phyloP scores from a whole-genome alignment of 441 rosid genomes.

The Erodium trifolium region DNA sequence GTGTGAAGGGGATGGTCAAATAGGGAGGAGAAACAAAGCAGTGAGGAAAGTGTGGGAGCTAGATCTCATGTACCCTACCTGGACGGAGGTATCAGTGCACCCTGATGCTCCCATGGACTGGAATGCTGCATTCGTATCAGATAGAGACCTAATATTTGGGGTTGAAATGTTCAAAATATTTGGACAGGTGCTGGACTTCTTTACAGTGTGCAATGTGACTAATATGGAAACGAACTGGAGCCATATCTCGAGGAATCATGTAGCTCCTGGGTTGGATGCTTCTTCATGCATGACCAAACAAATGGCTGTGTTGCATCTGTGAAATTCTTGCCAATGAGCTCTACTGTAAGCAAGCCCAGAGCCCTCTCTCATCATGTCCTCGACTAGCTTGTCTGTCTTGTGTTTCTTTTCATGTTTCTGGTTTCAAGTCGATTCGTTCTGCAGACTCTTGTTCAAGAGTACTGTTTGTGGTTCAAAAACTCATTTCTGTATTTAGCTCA shows the following conservation, averaged over 20 bases:
- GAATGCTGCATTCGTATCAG: conserved; percentile 77
- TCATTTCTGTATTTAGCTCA: neutral
- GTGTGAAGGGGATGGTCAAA: conserved; percentile 96
- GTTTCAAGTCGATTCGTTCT: neutral
- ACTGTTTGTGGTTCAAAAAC: neutral
- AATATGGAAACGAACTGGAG: conserved; percentile 49
- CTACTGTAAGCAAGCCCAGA: too few relatives aligned
- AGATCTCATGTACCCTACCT: conserved; percentile 70
- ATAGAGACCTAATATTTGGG: conserved; percentile 60
- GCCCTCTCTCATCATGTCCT: too few relatives aligned
- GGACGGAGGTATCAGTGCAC: conserved; percentile 76
- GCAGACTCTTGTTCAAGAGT: neutral
- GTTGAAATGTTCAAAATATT: conserved; percentile 97
- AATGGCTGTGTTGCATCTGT: conserved; percentile 66
- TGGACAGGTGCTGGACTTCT: conserved; percentile 77
- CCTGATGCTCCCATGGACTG: conserved; percentile 99
- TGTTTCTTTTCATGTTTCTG: conserved; percentile 13
- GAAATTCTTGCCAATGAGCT: neutral
- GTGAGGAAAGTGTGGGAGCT: conserved; percentile 94
- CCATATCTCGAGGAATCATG: conserved; percentile 65
- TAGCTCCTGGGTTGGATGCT: conserved; percentile 67
- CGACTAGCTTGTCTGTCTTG: neutral
- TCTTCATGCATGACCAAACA: conserved; percentile 77
- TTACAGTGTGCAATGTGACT: conserved; percentile 52
- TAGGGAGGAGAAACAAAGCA: conserved; percentile 94